A percentile compares a stretch with the other conserved stretches of the same genome.
These are phyloP conservation scores for Gossypium longicalyx DNA, from an alignment of 345 rosid species.

Conservation along the genomic window DNA sequence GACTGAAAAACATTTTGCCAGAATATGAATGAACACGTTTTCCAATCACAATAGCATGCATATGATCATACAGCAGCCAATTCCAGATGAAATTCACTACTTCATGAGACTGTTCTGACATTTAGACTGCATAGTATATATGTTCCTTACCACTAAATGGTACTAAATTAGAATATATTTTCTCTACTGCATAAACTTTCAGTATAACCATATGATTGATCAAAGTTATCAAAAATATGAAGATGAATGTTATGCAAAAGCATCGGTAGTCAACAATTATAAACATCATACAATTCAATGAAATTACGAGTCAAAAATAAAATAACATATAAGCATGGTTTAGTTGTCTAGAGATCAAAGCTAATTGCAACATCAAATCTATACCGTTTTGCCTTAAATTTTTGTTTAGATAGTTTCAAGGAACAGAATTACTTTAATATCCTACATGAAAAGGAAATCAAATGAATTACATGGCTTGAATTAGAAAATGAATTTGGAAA, in stretches of 20 bases:
- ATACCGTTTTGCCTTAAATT: not conserved
- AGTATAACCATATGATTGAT: not conserved
- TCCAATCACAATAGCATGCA: not conserved
- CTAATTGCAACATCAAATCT: not conserved
- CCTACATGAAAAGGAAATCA: not conserved
- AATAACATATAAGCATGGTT: not conserved
- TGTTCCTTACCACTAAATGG: not conserved
- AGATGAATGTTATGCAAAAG: not conserved
- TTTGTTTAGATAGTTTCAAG: not conserved
- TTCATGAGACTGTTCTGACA: not conserved
- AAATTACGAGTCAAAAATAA: not conserved
- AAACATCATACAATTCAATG: not conserved
- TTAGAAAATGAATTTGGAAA: not conserved
- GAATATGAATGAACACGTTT: not conserved
- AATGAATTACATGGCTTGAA: constrained; percentile 1
- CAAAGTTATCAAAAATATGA: not conserved
- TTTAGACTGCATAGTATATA: not conserved
- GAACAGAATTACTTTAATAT: not conserved
- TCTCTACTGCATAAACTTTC: not conserved
- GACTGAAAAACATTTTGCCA: not conserved
- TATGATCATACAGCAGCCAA: not conserved
- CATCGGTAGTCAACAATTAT: not conserved
- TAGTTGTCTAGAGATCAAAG: not conserved
- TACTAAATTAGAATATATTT: not conserved
- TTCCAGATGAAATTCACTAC: not conserved